Conservation (phyloP, 345 rosid species). For the Hirschfeldia incana region DNA sequence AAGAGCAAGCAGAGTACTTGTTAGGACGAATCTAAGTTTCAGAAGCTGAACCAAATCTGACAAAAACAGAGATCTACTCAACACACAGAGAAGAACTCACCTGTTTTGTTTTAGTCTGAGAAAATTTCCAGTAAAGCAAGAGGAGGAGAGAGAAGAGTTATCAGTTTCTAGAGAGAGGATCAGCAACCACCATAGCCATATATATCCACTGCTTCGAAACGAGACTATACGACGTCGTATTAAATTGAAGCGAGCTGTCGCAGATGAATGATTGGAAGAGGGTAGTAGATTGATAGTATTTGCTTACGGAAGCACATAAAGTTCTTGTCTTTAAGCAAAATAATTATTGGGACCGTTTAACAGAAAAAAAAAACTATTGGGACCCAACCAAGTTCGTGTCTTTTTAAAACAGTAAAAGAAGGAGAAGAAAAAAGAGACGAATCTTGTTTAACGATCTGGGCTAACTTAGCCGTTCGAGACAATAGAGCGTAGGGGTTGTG, state of each 20-base stretch:
- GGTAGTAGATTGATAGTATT: conserved; percentile 3
- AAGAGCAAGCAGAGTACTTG: not conserved
- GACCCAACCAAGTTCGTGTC: conserved; percentile 24
- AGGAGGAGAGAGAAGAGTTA: not conserved
- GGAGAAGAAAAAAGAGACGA: not conserved
- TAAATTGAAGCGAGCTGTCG: conserved; percentile 11
- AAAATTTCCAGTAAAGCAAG: not conserved
- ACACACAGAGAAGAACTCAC: conserved; percentile 16
- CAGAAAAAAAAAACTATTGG: too few species aligned
- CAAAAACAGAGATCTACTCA: conserved; percentile 17
- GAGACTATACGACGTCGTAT: conserved; percentile 25
- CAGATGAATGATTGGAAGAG: conserved; percentile 21
- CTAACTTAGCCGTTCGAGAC: conserved; percentile 18
- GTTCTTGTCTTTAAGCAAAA: conserved; percentile 24
- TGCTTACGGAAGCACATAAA: conserved; percentile 11
- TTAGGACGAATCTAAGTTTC: conserved; percentile 10
- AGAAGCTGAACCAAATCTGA: conserved; percentile 12
- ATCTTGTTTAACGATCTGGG: conserved; percentile 22
- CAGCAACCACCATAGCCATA: conserved; percentile 22
- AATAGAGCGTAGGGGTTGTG: conserved; percentile 3
- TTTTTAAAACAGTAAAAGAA: not conserved
- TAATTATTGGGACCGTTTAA: conserved; percentile 23
- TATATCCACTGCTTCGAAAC: conserved; percentile 25
- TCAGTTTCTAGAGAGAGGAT: conserved; percentile 1
- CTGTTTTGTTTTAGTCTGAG: not conserved